These are phyloP conservation scores for Cladophialophora exuberans DNA, from an alignment of 2,329 filamentous ascomycete species.

Conservation along the genomic window DNA sequence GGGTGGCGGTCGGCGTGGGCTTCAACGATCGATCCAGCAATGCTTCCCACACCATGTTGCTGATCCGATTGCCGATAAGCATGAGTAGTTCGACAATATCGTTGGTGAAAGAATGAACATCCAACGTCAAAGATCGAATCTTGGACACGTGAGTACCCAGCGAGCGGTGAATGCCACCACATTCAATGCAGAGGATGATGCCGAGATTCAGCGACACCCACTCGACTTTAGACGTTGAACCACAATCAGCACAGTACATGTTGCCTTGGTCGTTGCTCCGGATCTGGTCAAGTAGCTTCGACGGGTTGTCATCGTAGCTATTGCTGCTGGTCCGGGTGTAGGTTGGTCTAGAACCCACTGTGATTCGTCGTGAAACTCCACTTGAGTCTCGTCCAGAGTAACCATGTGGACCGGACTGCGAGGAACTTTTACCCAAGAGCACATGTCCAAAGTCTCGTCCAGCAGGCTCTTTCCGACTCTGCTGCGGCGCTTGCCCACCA, in stretches of 20 bases:
- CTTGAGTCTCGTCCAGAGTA: slow-evolving; percentile 50
- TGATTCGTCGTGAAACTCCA: slow-evolving; percentile 79
- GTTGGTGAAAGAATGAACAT: slow-evolving; percentile 93
- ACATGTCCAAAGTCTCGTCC: slow-evolving; percentile 73
- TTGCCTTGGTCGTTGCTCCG: slow-evolving; percentile 92
- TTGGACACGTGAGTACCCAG: slow-evolving; percentile 98
- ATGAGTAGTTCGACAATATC: slow-evolving; percentile 95
- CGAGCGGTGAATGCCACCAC: slow-evolving; percentile 94
- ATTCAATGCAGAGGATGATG: slow-evolving; percentile 96
- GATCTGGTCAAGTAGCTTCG: slow-evolving; percentile 82
- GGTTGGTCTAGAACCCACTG: slow-evolving; percentile 82
- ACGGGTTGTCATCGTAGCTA: slow-evolving; percentile 73
- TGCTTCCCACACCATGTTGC: slow-evolving; percentile 96
- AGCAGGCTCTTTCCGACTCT: slow-evolving; percentile 59
- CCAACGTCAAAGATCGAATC: slow-evolving; percentile 89
- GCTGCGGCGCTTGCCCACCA: slow-evolving; percentile 58
- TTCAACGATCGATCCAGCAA: slow-evolving; percentile 75
- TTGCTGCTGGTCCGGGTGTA: slow-evolving; percentile 71
- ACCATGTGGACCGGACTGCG: slow-evolving; percentile 58
- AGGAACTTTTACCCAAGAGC: slow-evolving; percentile 84
- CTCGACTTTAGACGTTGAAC: slow-evolving; percentile 88
- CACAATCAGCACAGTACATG: slow-evolving; percentile 91
- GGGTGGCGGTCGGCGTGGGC: slow-evolving; percentile 73
- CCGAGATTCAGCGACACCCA: slow-evolving; percentile 99
- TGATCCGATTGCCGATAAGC: slow-evolving; percentile 88